Evolutionary conservation across 2,329 filamentous ascomycete genomes (phyloP).

Genomic region (Tricladium varicosporioides): DNA sequence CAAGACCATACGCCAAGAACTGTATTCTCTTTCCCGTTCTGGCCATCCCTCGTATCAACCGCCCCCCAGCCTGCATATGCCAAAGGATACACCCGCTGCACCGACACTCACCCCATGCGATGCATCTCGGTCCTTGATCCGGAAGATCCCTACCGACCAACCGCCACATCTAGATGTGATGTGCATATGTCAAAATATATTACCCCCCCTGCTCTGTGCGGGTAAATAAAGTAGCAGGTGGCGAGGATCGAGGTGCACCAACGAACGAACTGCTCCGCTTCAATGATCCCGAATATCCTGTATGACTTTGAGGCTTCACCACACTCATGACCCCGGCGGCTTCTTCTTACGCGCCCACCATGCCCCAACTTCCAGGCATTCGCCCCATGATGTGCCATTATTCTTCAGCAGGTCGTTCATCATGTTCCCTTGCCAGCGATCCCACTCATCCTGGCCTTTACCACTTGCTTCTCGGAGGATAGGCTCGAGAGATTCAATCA

Average conservation of each 20-base stretch:
- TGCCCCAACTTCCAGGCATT: slow-evolving; percentile 83
- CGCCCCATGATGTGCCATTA: slow-evolving; percentile 75
- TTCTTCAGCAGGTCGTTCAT: slow-evolving; percentile 80
- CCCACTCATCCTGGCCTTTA: slow-evolving; percentile 91
- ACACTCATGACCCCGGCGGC: slow-evolving; percentile 33
- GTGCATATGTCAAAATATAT: not conserved
- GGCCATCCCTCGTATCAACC: not conserved
- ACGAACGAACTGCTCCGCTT: not conserved
- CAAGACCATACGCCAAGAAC: no score
- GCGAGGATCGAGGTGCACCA: not conserved
- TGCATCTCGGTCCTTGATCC: not conserved
- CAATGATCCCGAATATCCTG: not conserved
- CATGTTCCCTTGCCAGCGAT: slow-evolving; percentile 84
- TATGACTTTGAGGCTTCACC: not conserved
- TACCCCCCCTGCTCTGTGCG: not conserved
- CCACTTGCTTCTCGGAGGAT: slow-evolving; percentile 77
- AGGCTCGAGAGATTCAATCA: slow-evolving; percentile 83
- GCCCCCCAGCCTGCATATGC: not conserved
- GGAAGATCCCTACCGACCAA: not conserved
- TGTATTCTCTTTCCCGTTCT: not conserved
- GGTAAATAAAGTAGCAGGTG: slow-evolving; percentile 9
- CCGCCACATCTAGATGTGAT: not conserved
- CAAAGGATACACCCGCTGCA: slow-evolving; percentile 8
- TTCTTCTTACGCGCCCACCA: slow-evolving; percentile 88
- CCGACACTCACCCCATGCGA: not conserved